phyloP scores from a whole-genome alignment of 257 asterid genomes.

The Nicotiana undulata region DNA sequence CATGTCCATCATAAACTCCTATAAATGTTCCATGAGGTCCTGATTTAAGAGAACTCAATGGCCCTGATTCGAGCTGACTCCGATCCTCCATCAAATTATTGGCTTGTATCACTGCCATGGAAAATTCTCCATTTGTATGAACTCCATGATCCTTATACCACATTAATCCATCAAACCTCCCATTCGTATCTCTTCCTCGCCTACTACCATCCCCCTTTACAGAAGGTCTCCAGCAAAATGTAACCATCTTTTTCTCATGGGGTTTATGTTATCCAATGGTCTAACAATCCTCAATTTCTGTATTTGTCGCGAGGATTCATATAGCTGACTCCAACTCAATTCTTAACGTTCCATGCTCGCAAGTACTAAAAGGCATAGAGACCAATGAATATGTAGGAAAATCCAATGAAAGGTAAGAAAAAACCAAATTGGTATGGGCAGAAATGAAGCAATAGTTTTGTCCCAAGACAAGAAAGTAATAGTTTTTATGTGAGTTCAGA shows the following conservation, averaged over 20 bases:
- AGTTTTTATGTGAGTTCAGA: slow-evolving; percentile 42
- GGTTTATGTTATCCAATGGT: not conserved
- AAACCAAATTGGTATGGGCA: slow-evolving; percentile 69
- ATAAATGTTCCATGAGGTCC: slow-evolving; percentile 79
- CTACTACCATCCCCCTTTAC: slow-evolving; percentile 22
- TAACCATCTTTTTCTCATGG: slow-evolving; percentile 43
- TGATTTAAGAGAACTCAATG: slow-evolving; percentile 48
- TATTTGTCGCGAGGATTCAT: slow-evolving; percentile 25
- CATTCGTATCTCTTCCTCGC: slow-evolving; percentile 46
- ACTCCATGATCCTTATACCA: slow-evolving; percentile 83
- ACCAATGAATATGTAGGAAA: slow-evolving; percentile 47
- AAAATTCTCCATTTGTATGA: slow-evolving; percentile 69
- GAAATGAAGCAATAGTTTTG: slow-evolving; percentile 22
- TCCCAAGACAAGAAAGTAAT: slow-evolving; percentile 28
- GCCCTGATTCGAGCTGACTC: slow-evolving; percentile 84
- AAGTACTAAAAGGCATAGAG: slow-evolving; percentile 55
- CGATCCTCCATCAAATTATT: slow-evolving; percentile 89
- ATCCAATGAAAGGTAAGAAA: slow-evolving; percentile 14
- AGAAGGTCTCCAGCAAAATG: slow-evolving; percentile 68
- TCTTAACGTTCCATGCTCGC: slow-evolving; percentile 42
- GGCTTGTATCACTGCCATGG: slow-evolving; percentile 93
- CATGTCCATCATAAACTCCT: slow-evolving; percentile 98
- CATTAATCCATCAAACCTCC: slow-evolving; percentile 61
- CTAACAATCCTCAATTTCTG: not conserved
- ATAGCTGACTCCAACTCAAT: slow-evolving; percentile 4